phyloP scores from a whole-genome alignment of 2,329 filamentous ascomycete genomes.

The Berkeleyomyces basicola region DNA sequence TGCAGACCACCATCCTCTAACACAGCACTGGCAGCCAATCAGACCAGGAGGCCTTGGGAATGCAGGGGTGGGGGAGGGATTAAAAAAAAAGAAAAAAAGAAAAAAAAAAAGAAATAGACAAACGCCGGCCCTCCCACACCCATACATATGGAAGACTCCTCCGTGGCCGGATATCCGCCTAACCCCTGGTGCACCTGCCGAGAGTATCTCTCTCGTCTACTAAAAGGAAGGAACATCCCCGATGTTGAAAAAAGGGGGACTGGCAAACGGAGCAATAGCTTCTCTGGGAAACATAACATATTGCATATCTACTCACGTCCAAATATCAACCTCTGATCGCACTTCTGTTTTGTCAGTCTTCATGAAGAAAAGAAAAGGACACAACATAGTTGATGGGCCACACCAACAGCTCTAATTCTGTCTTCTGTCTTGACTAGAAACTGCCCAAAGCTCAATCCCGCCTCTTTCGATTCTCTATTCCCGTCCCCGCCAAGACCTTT shows the following conservation, averaged over 20 bases:
- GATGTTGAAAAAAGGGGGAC: too few relatives aligned
- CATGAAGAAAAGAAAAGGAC: too few relatives aligned
- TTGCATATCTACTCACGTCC: not conserved
- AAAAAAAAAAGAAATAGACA: not conserved
- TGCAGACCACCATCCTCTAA: not conserved
- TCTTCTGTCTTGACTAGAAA: too few relatives aligned
- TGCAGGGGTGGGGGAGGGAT: not conserved
- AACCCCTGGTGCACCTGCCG: not conserved
- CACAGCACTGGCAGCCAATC: not conserved
- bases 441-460: too few relatives aligned
- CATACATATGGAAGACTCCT: too few relatives aligned
- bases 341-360: too few relatives aligned
- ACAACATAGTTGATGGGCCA: too few relatives aligned
- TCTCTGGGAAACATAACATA: not conserved
- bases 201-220: not conserved
- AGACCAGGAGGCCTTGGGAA: not conserved
- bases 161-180: not conserved
- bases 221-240: not conserved
- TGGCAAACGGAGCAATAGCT: not conserved
- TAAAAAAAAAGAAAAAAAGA: not conserved
- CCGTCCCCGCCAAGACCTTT: not conserved
- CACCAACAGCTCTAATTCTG: too few relatives aligned
- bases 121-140: not conserved
- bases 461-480: not conserved
- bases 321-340: too few relatives aligned